Percentiles rank a stretch among this genome's conserved stretches.
Conservation (phyloP, 495 filamentous ascomycete genomes). For the Neurospora cerealis region DNA sequence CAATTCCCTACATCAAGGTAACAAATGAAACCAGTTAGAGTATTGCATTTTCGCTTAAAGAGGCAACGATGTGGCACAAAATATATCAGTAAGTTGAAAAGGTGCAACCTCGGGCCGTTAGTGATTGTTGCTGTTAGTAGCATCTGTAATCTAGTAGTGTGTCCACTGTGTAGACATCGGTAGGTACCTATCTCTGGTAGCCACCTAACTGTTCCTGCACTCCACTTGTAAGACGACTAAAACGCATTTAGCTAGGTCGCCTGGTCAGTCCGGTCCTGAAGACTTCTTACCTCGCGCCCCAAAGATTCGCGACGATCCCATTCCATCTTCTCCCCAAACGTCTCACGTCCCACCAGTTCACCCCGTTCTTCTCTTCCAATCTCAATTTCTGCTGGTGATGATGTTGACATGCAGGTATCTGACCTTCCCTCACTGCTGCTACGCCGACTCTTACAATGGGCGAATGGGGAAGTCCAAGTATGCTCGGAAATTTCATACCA, state of each 20-base stretch:
- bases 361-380: not conserved
- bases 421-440: not conserved
- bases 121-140: not conserved
- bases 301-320: too few relatives aligned
- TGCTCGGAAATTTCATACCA: not conserved
- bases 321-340: not conserved
- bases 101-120: not conserved
- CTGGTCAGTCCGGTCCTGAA: too few relatives aligned
- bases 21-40: not conserved
- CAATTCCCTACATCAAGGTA: not conserved
- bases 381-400: not conserved
- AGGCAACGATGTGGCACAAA: not conserved
- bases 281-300: not conserved
- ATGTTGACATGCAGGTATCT: not conserved
- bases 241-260: not conserved
- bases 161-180: not conserved
- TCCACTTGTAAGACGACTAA: not conserved
- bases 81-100: not conserved
- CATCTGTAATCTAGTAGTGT: not conserved
- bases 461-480: not conserved
- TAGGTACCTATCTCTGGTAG: too few relatives aligned
- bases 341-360: too few relatives aligned
- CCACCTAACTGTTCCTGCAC: too few relatives aligned
- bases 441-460: not conserved
- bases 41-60: not conserved